Evolutionary conservation across 176 grass and related monocot species (phyloP).

Genomic region (Cymbopogon citratus): DNA sequence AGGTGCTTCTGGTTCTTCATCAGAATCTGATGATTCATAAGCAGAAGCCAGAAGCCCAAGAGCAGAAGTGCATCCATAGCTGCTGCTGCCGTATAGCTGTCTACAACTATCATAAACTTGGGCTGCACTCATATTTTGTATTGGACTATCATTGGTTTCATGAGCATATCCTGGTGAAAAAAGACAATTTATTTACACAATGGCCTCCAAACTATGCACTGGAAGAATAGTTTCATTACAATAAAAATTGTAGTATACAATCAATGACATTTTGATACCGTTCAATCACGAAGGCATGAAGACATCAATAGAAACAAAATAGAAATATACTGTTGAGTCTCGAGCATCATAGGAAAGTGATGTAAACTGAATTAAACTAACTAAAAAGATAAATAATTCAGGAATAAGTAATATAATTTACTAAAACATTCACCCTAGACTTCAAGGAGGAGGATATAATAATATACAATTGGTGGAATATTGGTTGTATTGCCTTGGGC

Average conservation of each 20-base stretch:
- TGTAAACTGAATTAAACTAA: not conserved
- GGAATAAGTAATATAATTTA: not conserved
- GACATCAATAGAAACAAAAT: not conserved
- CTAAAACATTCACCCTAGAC: not conserved
- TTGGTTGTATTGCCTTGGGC: too few species aligned
- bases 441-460: too few species aligned
- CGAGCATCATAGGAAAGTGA: not conserved
- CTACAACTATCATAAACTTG: constrained; percentile 51
- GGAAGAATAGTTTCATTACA: constrained; percentile 5
- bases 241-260: not conserved
- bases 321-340: not conserved
- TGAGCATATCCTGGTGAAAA: constrained; percentile 42
- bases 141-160: constrained; percentile 22
- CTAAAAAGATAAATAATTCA: constrained; percentile 1
- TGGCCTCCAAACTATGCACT: not conserved
- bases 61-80: constrained; percentile 43
- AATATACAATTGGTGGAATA: too few species aligned
- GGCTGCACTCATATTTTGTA: constrained; percentile 25
- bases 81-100: constrained; percentile 39
- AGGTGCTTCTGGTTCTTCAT: constrained; percentile 58
- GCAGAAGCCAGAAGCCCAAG: constrained; percentile 90
- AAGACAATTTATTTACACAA: constrained; percentile 8
- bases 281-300: not conserved
- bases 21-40: constrained; percentile 69
- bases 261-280: not conserved